Evolutionary conservation across 257 asterid genomes (phyloP), one percentile per base, ranked within the genome.

Genomic region (Scutellaria minor): DNA sequence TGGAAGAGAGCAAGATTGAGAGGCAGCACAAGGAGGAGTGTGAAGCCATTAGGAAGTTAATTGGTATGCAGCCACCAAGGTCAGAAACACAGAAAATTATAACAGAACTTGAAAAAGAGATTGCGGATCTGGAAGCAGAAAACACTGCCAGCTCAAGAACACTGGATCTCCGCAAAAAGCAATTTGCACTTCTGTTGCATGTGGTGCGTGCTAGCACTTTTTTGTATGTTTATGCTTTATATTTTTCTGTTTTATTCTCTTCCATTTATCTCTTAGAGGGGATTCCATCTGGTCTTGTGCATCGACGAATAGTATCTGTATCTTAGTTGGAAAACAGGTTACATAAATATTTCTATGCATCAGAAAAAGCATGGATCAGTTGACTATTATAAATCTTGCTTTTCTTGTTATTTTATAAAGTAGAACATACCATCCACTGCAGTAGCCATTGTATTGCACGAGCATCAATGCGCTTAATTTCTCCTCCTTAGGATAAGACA

Each of bases 1-100:
- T 94, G 70, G 95, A 89, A 77, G 96, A 90, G 80, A 91, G 97
- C 83, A 91, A 91, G 87, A 88, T 89, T 54, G 99, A 91, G 83
- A 88, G 97, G 87, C 90, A 89, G 87, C 97, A 94, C 73, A 94
- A 94, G 68, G 99, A 94, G 83, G 97, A 94, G 82, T 92, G 95
- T 68, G 99, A 94, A 83, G 89, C 95, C 53, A 89, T 94, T 73
- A 87, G 97, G 90, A 91, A 75, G 84, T 78, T 91, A 82, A 87
- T 94, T 39, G 95, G 92, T 11, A 84, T 81, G 86, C 97, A 94
- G 78, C 94, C 97, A 1, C 93, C 99, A 6, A 88, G 99, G 71
- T 85, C 95, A 6, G 89, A 84, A 64, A 91, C 99, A 5, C 96
- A 89, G 85, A 81, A 88, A 75, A 76, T 66, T 50, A 91, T 94